Conservation (phyloP, 345 rosid species). For the Turritis glabra region DNA sequence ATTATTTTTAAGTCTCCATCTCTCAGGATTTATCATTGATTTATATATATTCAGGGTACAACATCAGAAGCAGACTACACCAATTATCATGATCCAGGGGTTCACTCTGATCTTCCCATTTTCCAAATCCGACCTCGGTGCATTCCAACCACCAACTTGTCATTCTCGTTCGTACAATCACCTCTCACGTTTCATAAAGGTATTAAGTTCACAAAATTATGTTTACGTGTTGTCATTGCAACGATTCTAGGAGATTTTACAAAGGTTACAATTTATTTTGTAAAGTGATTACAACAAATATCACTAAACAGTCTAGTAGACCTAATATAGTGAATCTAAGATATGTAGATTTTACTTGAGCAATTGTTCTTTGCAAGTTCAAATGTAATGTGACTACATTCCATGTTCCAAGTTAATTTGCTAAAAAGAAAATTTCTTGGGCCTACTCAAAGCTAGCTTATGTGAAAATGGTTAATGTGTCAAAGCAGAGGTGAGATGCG, state of each 20-base stretch:
- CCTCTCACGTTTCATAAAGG: constrained; percentile 36
- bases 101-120: constrained; percentile 48
- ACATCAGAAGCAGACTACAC: constrained; percentile 30
- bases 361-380: neutral
- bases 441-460: neutral
- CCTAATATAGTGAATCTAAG: neutral
- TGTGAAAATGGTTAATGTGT: neutral
- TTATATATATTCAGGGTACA: constrained; percentile 58
- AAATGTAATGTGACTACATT: neutral
- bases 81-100: constrained; percentile 59
- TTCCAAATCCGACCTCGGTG: constrained; percentile 58
- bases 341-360: neutral
- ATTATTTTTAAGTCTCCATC: neutral
- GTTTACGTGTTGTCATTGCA: neutral
- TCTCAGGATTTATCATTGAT: neutral
- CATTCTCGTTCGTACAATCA: constrained; percentile 29
- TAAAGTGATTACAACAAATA: neutral
- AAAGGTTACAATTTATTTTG: neutral
- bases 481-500: constrained; percentile 1
- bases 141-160: constrained; percentile 37
- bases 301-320: neutral
- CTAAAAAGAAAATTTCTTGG: neutral
- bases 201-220: constrained; percentile 26
- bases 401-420: neutral
- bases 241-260: neutral